Evolutionary conservation across 345 rosid species (phyloP).

Genomic region (Populus deltoides): DNA sequence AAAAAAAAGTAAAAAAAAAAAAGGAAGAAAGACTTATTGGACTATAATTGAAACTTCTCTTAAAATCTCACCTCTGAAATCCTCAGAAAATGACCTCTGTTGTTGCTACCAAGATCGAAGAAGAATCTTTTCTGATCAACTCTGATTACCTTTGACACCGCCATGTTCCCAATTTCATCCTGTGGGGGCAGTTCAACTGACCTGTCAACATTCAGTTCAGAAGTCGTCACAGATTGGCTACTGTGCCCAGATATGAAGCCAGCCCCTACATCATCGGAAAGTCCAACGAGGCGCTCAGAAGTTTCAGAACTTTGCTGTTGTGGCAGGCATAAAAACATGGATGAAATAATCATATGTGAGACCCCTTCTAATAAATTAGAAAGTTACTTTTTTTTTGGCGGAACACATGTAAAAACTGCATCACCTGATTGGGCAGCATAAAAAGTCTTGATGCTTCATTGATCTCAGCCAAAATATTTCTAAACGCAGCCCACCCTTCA

Average conservation of each 20-base stretch:
- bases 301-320: constrained; percentile 69
- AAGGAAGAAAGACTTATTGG: not conserved
- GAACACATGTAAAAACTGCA: constrained; percentile 13
- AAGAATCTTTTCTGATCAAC: constrained; percentile 91
- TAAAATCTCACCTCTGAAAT: constrained; percentile 72
- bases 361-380: constrained; percentile 2
- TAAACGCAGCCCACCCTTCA: constrained; percentile 98
- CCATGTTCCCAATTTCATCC: constrained; percentile 62
- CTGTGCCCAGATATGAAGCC: constrained; percentile 96
- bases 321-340: constrained; percentile 12
- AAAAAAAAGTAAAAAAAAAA: not conserved
- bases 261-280: constrained; percentile 98
- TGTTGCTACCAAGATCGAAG: constrained; percentile 94
- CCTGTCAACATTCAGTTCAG: constrained; percentile 70
- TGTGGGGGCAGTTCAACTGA: constrained; percentile 63
- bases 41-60: not conserved
- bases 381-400: not conserved
- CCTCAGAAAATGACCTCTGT: constrained; percentile 90
- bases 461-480: constrained; percentile 87
- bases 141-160: constrained; percentile 79
- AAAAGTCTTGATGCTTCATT: constrained; percentile 79
- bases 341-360: constrained; percentile 15
- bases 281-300: constrained; percentile 75
- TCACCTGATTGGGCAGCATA: constrained; percentile 71
- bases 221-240: constrained; percentile 62